Percentiles rank a stretch among this genome's conserved stretches.
Conservation (phyloP, 371 early-diverging fungal genomes). For the Mortierella sp. region DNA sequence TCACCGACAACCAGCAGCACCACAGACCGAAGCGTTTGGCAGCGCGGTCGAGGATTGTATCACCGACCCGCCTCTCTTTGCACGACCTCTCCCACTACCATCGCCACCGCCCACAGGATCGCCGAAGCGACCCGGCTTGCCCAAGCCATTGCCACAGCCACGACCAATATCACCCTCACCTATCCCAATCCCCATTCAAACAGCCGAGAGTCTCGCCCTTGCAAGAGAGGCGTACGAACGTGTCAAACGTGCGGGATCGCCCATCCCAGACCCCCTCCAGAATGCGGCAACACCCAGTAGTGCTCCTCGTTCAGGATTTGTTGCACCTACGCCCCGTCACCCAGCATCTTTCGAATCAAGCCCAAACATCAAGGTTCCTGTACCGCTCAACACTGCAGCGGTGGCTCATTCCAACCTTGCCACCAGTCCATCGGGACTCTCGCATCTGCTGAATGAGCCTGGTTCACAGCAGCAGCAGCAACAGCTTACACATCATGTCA, state of each 20-base stretch:
- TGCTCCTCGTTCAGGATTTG: slow-evolving; percentile 21
- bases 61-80: slow-evolving; percentile 44
- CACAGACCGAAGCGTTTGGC: slow-evolving; percentile 51
- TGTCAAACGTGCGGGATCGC: slow-evolving; percentile 41
- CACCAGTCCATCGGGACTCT: slow-evolving; percentile 29
- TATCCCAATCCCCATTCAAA: slow-evolving; percentile 36
- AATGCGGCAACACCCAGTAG: slow-evolving; percentile 21
- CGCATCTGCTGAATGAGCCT: slow-evolving; percentile 21
- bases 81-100: slow-evolving; percentile 47
- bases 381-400: slow-evolving; percentile 3
- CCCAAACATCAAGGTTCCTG: slow-evolving; percentile 25
- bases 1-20: slow-evolving; percentile 54
- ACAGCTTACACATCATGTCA: slow-evolving; percentile 9
- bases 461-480: not conserved
- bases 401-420: not conserved
- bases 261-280: slow-evolving; percentile 23
- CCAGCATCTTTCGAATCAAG: slow-evolving; percentile 12
- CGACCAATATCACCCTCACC: slow-evolving; percentile 31
- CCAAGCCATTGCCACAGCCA: not conserved
- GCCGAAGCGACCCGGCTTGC: slow-evolving; percentile 17
- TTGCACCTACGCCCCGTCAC: slow-evolving; percentile 11
- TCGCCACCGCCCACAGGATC: slow-evolving; percentile 38
- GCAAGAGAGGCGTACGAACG: slow-evolving; percentile 52
- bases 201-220: slow-evolving; percentile 42
- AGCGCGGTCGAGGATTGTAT: slow-evolving; percentile 47